Evolutionary conservation across 148 eudicot species (phyloP).

Genomic region (Camellia sinensis): DNA sequence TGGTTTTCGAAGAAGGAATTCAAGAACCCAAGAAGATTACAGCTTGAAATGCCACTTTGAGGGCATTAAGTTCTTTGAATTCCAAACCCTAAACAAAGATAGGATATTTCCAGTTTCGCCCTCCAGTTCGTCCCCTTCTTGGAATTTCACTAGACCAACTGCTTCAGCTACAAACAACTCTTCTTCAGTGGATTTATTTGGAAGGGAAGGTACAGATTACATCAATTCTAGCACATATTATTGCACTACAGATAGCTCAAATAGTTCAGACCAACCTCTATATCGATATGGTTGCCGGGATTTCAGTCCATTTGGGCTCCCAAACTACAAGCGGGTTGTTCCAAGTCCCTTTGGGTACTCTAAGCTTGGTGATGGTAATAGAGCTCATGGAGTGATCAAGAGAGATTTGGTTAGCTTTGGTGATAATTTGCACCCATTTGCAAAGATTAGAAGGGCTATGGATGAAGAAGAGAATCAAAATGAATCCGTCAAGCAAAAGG

Average conservation of each 20-base stretch:
- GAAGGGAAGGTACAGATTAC: slow-evolving; percentile 16
- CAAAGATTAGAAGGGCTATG: neutral
- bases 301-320: slow-evolving; percentile 8
- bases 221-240: slow-evolving; percentile 11
- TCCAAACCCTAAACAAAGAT: slow-evolving; percentile 22
- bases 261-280: slow-evolving; percentile 5
- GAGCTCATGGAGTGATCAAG: slow-evolving; percentile 14
- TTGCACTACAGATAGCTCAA: slow-evolving; percentile 13
- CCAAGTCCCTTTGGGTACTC: slow-evolving; percentile 20
- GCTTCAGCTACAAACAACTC: slow-evolving; percentile 7
- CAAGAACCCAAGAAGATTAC: slow-evolving; percentile 18
- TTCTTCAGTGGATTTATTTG: slow-evolving; percentile 7
- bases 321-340: slow-evolving; percentile 19
- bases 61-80: slow-evolving; percentile 8
- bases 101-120: no score
- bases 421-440: neutral
- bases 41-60: slow-evolving; percentile 22
- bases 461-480: slow-evolving; percentile 14
- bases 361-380: slow-evolving; percentile 4
- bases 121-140: slow-evolving; percentile 24
- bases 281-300: slow-evolving; percentile 4
- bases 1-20: slow-evolving; percentile 16
- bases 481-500: slow-evolving; percentile 26
- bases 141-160: slow-evolving; percentile 30
- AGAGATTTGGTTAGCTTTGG: slow-evolving; percentile 12